Conservation (phyloP, 208 protist genomes). For the Leishmania mexicana region DNA sequence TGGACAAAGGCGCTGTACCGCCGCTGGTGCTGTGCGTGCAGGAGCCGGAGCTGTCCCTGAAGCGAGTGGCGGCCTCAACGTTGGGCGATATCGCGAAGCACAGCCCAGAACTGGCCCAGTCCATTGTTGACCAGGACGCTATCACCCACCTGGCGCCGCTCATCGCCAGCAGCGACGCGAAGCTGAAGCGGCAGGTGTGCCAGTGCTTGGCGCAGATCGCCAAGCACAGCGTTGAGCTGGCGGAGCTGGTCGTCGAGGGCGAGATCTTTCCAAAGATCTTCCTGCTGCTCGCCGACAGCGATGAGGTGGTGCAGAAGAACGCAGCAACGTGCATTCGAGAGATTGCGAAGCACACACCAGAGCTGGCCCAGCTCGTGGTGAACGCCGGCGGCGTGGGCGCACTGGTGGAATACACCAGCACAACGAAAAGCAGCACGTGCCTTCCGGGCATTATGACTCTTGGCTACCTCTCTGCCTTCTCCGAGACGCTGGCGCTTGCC, state of each 20-base stretch:
- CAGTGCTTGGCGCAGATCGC: slow-evolving; percentile 97
- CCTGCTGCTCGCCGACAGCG: slow-evolving; percentile 95
- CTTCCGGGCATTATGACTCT: slow-evolving; percentile 98
- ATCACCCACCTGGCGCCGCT: slow-evolving; percentile 98
- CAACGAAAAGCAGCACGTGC: slow-evolving; percentile 88
- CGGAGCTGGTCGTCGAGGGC: slow-evolving; percentile 98
- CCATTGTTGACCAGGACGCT: slow-evolving; percentile 95
- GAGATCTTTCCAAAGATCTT: slow-evolving; percentile 98
- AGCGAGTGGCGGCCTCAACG: slow-evolving; percentile 95
- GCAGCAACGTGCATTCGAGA: slow-evolving; percentile 97
- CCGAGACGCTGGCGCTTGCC: slow-evolving; percentile 95
- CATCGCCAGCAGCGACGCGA: slow-evolving; percentile 93
- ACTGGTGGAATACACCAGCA: slow-evolving; percentile 97
- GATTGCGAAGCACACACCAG: slow-evolving; percentile 98
- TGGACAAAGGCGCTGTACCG: slow-evolving; percentile 96
- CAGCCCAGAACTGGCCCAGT: slow-evolving; percentile 95
- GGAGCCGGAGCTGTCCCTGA: slow-evolving; percentile 98
- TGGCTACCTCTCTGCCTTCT: slow-evolving; percentile 98
- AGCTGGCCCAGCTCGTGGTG: slow-evolving; percentile 97
- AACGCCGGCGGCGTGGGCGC: slow-evolving; percentile 97
- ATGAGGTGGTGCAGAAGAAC: slow-evolving; percentile 97
- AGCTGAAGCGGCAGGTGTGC: slow-evolving; percentile 96
- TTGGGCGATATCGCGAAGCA: slow-evolving; percentile 97
- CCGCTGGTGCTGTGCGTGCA: slow-evolving; percentile 98
- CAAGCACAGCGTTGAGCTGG: slow-evolving; percentile 98